Evolutionary conservation across 306 rosid genomes (phyloP).

Genomic region (Calophaca sinica): DNA sequence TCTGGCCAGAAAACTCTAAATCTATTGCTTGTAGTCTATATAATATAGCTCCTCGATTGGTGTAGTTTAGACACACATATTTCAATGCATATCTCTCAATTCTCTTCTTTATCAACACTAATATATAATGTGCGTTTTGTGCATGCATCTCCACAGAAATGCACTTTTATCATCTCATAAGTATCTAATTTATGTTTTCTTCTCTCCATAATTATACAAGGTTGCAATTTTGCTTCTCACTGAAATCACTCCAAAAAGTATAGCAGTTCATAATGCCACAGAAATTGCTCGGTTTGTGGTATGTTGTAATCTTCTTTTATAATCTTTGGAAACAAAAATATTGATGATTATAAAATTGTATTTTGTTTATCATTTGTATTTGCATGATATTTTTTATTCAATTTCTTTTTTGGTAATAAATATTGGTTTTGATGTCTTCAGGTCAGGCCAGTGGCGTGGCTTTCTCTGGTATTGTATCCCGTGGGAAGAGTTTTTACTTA

Average conservation of each 20-base stretch:
- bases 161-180: not conserved
- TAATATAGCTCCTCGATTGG: no score
- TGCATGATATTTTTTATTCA: slow-evolving; percentile 27
- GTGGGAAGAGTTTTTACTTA: slow-evolving; percentile 89
- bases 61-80: no score
- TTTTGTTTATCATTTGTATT: not conserved
- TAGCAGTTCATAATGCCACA: slow-evolving; percentile 79
- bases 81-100: no score
- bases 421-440: slow-evolving; percentile 51
- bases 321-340: slow-evolving; percentile 1
- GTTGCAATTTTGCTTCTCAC: slow-evolving; percentile 17
- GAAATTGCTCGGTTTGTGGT: slow-evolving; percentile 96
- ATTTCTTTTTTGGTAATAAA: slow-evolving; percentile 28
- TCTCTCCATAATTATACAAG: not conserved
- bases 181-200: not conserved
- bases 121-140: not conserved
- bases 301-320: slow-evolving; percentile 45
- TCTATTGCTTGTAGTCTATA: no score
- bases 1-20: no score
- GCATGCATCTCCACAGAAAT: not conserved
- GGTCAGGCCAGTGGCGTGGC: slow-evolving; percentile 99
- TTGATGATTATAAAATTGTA: not conserved
- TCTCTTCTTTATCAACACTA: no score
- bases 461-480: slow-evolving; percentile 84
- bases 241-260: slow-evolving; percentile 6